phyloP scores from a whole-genome alignment of 208 protist genomes.

The Wallacemonas rigidus region DNA sequence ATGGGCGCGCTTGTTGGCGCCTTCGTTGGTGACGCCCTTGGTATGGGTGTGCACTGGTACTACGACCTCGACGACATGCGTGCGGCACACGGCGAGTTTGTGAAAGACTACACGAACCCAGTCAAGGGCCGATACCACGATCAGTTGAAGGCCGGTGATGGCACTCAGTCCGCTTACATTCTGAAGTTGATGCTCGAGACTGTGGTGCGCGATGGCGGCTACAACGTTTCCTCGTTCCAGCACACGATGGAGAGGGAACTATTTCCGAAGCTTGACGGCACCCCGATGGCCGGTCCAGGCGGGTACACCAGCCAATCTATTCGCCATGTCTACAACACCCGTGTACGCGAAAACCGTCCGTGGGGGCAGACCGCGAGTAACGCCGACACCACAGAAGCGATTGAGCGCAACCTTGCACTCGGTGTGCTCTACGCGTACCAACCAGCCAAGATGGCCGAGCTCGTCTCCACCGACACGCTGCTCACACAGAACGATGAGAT shows the following conservation, averaged over 20 bases:
- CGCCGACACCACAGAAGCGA: conserved; percentile 40
- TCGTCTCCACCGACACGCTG: conserved; percentile 26
- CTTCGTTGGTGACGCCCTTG: conserved; percentile 37
- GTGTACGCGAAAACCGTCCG: conserved; percentile 16
- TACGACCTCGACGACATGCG: conserved; percentile 43
- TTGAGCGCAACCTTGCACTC: conserved; percentile 31
- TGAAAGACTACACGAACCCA: conserved; percentile 32
- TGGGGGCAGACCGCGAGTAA: conserved; percentile 15
- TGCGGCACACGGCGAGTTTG: conserved; percentile 26
- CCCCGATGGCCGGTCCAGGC: conserved; percentile 26
- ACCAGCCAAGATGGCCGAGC: conserved; percentile 22
- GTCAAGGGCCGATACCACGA: conserved; percentile 38
- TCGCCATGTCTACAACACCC: conserved; percentile 25
- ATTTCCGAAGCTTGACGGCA: conserved; percentile 26
- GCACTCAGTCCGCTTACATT: conserved; percentile 35
- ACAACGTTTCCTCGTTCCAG: conserved; percentile 26
- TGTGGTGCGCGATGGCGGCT: conserved; percentile 23
- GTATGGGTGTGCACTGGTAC: conserved; percentile 48
- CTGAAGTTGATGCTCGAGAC: conserved; percentile 36
- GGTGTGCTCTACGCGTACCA: conserved; percentile 27
- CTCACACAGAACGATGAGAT: conserved; percentile 41
- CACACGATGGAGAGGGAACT: conserved; percentile 29
- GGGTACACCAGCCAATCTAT: conserved; percentile 47
- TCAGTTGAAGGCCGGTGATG: conserved; percentile 32
- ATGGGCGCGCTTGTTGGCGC: conserved; percentile 34